Conservation (phyloP, 805 yeast species). For the Blastobotrys americana region DNA sequence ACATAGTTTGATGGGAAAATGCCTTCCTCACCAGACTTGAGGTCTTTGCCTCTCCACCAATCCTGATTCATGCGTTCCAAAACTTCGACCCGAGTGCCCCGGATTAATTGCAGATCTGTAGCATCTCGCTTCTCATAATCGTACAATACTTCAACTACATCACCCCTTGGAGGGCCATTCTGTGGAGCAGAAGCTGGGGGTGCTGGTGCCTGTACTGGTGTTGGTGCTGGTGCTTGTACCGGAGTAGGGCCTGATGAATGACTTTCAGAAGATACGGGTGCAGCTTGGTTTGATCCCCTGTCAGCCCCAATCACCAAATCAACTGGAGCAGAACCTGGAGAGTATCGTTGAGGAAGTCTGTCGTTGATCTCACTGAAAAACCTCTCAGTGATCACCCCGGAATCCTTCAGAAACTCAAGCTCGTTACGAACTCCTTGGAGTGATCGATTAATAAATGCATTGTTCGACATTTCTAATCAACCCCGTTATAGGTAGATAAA, state of each 20-base stretch:
- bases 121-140: conserved; percentile 67
- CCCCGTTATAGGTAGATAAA: no score
- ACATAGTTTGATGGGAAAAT: conserved; percentile 91
- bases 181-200: conserved; percentile 20
- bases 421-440: conserved; percentile 69
- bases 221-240: conserved; percentile 10
- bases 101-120: conserved; percentile 58
- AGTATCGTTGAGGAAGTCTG: conserved; percentile 52
- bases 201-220: conserved; percentile 19
- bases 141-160: conserved; percentile 59
- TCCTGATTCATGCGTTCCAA: conserved; percentile 68
- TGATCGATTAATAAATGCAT: conserved; percentile 64
- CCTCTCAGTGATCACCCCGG: conserved; percentile 57
- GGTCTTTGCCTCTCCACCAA: conserved; percentile 79
- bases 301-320: conserved; percentile 24
- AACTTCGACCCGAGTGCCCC: conserved; percentile 65
- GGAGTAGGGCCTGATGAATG: conserved; percentile 6
- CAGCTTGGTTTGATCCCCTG: conserved; percentile 27
- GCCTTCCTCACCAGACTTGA: conserved; percentile 52
- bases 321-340: conserved; percentile 44
- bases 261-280: conserved; percentile 8
- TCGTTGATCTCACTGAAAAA: conserved; percentile 44
- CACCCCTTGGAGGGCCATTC: conserved; percentile 19
- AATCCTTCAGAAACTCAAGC: conserved; percentile 69
- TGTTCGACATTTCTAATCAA: conserved; percentile 11